Base-by-base conservation (phyloP, 768 basidiomycete genomes). In the Hortiboletus flavorubellus region DNA sequence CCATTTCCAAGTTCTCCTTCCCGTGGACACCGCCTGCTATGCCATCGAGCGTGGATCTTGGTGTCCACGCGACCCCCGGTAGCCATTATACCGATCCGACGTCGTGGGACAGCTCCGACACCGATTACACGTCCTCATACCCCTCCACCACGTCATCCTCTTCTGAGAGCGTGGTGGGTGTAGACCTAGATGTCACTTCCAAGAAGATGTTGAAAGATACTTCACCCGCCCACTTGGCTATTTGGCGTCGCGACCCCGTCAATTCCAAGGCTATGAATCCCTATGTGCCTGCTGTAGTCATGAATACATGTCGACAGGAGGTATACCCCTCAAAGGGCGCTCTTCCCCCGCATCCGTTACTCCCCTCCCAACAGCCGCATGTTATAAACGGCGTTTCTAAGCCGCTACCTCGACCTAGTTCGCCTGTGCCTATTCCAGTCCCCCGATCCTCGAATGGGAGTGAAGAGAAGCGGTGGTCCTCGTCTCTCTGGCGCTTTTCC, bases 41-140 rank as follows among this genome's bases (percentile, higher is more conserved):
- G 64, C 70, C 69, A 15, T 76, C 75, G 14, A 71, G 75, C 26
- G 75, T 73, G 51, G 70, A 73, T 53, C 57, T 76, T 33, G 67
- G 74, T 47, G 64, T 65, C 43, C 70, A 75, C 59, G 76, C 62
- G 55, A 78, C 78, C 12, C 73, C 72, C 12, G 73, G 71, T n/a
- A 78, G 75, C 46, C 75, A 76, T 51, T 80, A 80, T 70, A 79
- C 79, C 66, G 80, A 84, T 61, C 73, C 78, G 35, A 64, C 73
- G 5, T 62, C 55, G 43, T 85, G 82, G 82, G 73, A 74, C 33
- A 73, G 73, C 42, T 72, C 77, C 14, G 74, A 76, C 46, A 75
- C 75, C 21, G 76, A 80, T 75, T 81, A 57, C 42, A 74, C 75
- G 11, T 82, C 82, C 4, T 71, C 71, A 51, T 80, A 80, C 60